A percentile compares a stretch with the other conserved stretches of the same genome.
Conservation (phyloP, 129 eudicot genomes). For the Calendula officinalis region DNA sequence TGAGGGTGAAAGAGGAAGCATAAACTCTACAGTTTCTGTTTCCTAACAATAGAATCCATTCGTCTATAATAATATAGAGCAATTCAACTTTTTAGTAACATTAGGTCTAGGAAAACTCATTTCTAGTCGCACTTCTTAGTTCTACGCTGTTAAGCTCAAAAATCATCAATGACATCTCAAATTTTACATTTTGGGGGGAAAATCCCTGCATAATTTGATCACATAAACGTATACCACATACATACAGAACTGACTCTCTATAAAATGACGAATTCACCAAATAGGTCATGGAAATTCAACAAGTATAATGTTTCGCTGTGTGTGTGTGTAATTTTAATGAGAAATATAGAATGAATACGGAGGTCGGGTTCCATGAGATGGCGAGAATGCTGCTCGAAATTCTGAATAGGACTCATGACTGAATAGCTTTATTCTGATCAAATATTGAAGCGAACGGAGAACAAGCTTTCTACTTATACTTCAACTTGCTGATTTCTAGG, state of each 20-base stretch:
- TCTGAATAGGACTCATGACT: slow-evolving; percentile 88
- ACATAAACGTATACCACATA: not conserved
- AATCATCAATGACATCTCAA: too few species aligned
- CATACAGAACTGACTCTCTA: not conserved
- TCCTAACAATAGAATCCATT: not conserved
- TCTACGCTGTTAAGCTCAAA: too few species aligned
- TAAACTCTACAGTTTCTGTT: not conserved
- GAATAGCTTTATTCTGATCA: slow-evolving; percentile 26
- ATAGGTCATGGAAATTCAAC: not conserved
- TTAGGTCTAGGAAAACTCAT: too few species aligned
- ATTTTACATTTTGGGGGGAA: too few species aligned
- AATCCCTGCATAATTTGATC: too few species aligned
- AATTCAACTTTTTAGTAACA: too few species aligned
- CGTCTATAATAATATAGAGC: too few species aligned
- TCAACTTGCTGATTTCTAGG: slow-evolving; percentile 32
- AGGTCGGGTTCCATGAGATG: slow-evolving; percentile 76
- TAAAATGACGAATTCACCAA: not conserved
- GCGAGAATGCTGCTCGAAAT: slow-evolving; percentile 95
- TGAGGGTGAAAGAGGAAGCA: slow-evolving; percentile 8
- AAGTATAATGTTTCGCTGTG: not conserved
- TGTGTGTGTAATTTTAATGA: slow-evolving; percentile 12
- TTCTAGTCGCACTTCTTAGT: too few species aligned
- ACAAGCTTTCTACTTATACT: slow-evolving; percentile 9
- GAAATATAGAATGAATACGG: slow-evolving; percentile 38
- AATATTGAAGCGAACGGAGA: slow-evolving; percentile 11